Evolutionary conservation across 495 filamentous ascomycete species (phyloP), one percentile per base, ranked within the genome.

Genomic region (Penicillium egyptiacum): DNA sequence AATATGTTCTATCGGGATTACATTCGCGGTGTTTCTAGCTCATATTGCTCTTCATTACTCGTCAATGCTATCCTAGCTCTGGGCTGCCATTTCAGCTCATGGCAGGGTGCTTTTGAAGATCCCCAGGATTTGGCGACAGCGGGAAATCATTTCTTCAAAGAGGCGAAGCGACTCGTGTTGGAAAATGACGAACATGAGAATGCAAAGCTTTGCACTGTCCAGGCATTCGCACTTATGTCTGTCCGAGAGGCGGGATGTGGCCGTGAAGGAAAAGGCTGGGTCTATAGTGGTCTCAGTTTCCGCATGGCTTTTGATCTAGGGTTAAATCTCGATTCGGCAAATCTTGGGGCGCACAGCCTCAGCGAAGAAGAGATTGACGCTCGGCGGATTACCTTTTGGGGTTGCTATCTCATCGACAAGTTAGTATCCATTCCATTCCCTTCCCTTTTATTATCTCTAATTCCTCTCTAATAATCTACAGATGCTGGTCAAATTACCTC

Each of bases 321-420:
- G 0, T 75, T 98, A 53, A 96, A 97, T 64, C 81, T 97, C n/a
- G 88, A 97, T 70, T 81, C 87, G 2, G 81, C 83, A 2, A 84
- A 81, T 12, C 77, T 89, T 25, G 76, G 69, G 5, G 78, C 83
- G 30, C 80, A 80, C 37, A 81, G 78, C 33, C 80, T 93, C 22
- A 85, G 83, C 48, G 92, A 96, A 47, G 81, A 88, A 46, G 95
- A 97, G 67, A 79, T 91, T 39, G 94, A 98, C 75, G 92, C 90
- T 9, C 79, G 94, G 41, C 79, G 90, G 31, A 87, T 98, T 31
- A 98, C 94, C 0, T 96, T 97, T 62, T 98, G 94, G 94, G 94
- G 94, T n/a, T 97, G 92, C 68, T 98, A 94, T 73, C 75, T 96
- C 23, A 96, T 98, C 67, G 94, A 98, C 75, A 97, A 97, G 84